These are phyloP conservation scores for Phytophthora multivora DNA, from an alignment of 352 stramenopile genomes.

Conservation along the genomic window DNA sequence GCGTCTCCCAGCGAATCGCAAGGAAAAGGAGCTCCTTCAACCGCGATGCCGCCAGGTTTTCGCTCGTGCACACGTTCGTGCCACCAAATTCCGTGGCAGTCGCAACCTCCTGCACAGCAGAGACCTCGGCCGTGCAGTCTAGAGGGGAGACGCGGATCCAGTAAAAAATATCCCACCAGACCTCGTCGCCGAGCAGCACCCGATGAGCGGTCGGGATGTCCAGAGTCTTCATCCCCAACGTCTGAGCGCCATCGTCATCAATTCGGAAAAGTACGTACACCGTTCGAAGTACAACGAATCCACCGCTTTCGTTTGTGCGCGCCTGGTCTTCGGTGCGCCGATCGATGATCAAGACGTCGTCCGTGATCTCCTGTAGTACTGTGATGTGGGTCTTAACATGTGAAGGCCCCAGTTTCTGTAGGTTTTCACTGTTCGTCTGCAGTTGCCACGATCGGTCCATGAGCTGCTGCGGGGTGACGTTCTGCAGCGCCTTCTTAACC, in stretches of 20 bases:
- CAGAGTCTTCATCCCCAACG: slow-evolving; percentile 41
- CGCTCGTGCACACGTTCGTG: slow-evolving; percentile 18
- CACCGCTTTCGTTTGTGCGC: not conserved
- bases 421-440: slow-evolving; percentile 22
- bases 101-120: not conserved
- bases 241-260: slow-evolving; percentile 8
- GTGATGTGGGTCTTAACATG: slow-evolving; percentile 25
- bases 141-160: slow-evolving; percentile 33
- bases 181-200: slow-evolving; percentile 18
- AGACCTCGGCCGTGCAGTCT: not conserved
- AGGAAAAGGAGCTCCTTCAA: slow-evolving; percentile 39
- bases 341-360: slow-evolving; percentile 38
- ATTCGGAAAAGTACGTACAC: slow-evolving; percentile 36
- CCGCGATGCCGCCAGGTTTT: slow-evolving; percentile 23
- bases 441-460: slow-evolving; percentile 31
- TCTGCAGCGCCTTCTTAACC: slow-evolving; percentile 32
- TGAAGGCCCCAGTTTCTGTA: slow-evolving; percentile 25
- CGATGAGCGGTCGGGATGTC: slow-evolving; percentile 24
- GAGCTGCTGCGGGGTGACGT: slow-evolving; percentile 21
- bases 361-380: slow-evolving; percentile 30
- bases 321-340: slow-evolving; percentile 24
- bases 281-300: slow-evolving; percentile 25
- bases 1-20: slow-evolving; percentile 36
- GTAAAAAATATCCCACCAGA: slow-evolving; percentile 48
- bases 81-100: slow-evolving; percentile 34